phyloP scores from a whole-genome alignment of 495 filamentous ascomycete species.

The Aspergillus sparsus region DNA sequence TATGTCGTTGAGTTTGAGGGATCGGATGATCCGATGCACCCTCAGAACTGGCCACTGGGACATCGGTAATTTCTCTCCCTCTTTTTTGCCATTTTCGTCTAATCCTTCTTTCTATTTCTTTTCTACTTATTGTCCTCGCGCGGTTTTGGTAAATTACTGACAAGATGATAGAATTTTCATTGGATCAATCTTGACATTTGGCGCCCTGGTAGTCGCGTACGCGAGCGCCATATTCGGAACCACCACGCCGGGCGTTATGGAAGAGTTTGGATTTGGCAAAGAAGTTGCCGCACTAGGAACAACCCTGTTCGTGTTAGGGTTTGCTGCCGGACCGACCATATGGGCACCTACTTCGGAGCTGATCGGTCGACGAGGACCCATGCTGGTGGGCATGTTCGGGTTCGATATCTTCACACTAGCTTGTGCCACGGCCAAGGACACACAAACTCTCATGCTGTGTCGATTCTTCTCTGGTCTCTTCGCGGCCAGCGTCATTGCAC shows the following conservation, averaged over 20 bases:
- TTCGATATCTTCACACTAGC: constrained; percentile 55
- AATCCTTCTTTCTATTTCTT: too few species aligned
- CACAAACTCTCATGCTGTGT: constrained; percentile 53
- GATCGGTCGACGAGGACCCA: constrained; percentile 56
- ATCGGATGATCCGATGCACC: constrained; percentile 47
- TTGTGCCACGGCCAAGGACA: constrained; percentile 55
- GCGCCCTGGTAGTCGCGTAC: constrained; percentile 52
- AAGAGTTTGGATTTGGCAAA: constrained; percentile 45
- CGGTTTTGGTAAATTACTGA: not conserved
- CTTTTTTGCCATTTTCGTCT: constrained; percentile 9
- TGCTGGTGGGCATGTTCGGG: constrained; percentile 49
- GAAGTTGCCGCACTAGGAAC: constrained; percentile 55
- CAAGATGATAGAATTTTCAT: constrained; percentile 16
- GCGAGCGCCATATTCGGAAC: constrained; percentile 53
- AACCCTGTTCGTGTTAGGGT: constrained; percentile 54
- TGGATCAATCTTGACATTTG: constrained; percentile 25
- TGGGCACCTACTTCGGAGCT: constrained; percentile 75
- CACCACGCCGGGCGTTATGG: constrained; percentile 38
- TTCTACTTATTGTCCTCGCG: too few species aligned
- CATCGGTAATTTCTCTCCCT: constrained; percentile 27
- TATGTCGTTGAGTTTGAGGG: constrained; percentile 60
- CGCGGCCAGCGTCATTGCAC: constrained; percentile 48
- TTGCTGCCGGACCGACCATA: constrained; percentile 51
- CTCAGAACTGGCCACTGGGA: constrained; percentile 49
- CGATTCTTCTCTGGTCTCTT: constrained; percentile 53